Evolutionary conservation across 352 stramenopile species (phyloP).

Genomic region (Globisporangium paddicum): DNA sequence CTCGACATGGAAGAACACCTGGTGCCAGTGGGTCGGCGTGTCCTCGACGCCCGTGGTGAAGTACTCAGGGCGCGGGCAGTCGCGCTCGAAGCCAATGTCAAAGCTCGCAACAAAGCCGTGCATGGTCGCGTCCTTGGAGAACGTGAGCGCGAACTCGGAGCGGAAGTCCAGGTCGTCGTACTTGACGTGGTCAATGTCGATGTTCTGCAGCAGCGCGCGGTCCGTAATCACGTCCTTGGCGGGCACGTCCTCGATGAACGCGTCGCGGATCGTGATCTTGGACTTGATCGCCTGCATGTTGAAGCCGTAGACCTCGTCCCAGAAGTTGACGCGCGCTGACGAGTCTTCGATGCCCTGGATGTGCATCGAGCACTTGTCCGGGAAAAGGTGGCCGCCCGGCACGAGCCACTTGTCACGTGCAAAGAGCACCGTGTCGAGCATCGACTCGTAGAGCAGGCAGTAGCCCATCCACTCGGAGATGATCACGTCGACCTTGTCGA

Average conservation of each 20-base stretch:
- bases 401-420: slow-evolving; percentile 96
- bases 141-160: slow-evolving; percentile 85
- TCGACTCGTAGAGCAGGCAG: slow-evolving; percentile 96
- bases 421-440: slow-evolving; percentile 96
- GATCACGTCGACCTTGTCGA: slow-evolving; percentile 95
- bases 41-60: slow-evolving; percentile 92
- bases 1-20: slow-evolving; percentile 96
- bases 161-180: slow-evolving; percentile 95
- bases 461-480: slow-evolving; percentile 99
- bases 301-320: slow-evolving; percentile 98
- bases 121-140: slow-evolving; percentile 86
- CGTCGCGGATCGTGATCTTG: slow-evolving; percentile 93
- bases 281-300: slow-evolving; percentile 97
- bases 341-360: slow-evolving; percentile 80
- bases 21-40: slow-evolving; percentile 98
- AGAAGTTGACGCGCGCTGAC: slow-evolving; percentile 84
- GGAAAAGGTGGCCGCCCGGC: slow-evolving; percentile 93
- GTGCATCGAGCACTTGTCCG: slow-evolving; percentile 96
- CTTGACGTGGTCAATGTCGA: slow-evolving; percentile 88
- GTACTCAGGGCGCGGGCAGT: slow-evolving; percentile 90
- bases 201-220: slow-evolving; percentile 74
- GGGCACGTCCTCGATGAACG: slow-evolving; percentile 95
- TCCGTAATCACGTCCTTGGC: slow-evolving; percentile 87
- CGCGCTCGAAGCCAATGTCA: slow-evolving; percentile 95
- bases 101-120: slow-evolving; percentile 97